A percentile compares a stretch with the other conserved stretches of the same genome.
Evolutionary conservation across 257 asterid genomes (phyloP).

Genomic region (Solanum lycopersicoides): DNA sequence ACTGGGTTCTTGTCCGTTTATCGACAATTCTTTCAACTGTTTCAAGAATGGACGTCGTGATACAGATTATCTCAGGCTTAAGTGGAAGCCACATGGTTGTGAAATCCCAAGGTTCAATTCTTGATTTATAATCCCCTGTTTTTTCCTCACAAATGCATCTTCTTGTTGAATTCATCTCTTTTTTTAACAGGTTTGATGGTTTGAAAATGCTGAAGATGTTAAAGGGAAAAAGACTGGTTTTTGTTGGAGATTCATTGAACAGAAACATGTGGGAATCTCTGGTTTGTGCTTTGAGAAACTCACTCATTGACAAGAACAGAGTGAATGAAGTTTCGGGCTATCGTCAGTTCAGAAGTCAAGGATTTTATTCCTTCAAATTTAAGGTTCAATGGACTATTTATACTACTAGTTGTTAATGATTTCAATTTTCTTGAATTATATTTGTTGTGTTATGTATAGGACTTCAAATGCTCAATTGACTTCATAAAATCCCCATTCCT

Average conservation of each 20-base stretch:
- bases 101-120: conserved; percentile 39
- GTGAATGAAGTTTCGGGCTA: conserved; percentile 33
- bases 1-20: conserved; percentile 35
- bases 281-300: conserved; percentile 35
- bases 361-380: conserved; percentile 43
- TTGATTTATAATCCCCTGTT: not conserved
- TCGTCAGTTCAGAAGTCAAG: conserved; percentile 32
- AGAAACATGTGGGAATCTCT: conserved; percentile 71
- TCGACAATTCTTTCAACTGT: conserved; percentile 48
- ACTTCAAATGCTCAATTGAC: conserved; percentile 43
- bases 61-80: conserved; percentile 30
- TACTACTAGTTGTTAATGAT: not conserved
- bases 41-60: conserved; percentile 58
- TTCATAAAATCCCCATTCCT: conserved; percentile 51
- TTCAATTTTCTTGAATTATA: not conserved
- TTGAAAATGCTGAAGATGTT: conserved; percentile 42
- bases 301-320: conserved; percentile 23
- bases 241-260: conserved; percentile 65
- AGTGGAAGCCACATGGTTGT: conserved; percentile 46
- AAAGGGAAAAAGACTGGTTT: conserved; percentile 42
- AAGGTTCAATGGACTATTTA: conserved; percentile 10
- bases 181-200: conserved; percentile 20
- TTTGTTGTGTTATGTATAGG: conserved; percentile 13
- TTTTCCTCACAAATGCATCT: not conserved
- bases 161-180: not conserved